A percentile compares a stretch with the other conserved stretches of the same genome.
phyloP scores from a whole-genome alignment of 345 rosid genomes.

The Geranium rotundifolium region DNA sequence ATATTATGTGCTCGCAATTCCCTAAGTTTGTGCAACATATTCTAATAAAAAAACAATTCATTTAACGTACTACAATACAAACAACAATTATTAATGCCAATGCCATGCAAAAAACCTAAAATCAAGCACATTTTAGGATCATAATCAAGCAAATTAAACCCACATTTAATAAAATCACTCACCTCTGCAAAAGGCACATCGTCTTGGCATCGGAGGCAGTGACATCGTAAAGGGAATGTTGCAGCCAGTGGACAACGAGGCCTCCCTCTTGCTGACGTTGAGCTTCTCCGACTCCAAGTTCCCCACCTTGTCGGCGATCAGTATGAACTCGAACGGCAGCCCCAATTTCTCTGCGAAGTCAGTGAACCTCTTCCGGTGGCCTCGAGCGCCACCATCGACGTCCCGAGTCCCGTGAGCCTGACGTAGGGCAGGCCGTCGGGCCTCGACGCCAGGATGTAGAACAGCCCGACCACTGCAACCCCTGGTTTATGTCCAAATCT shows the following conservation, averaged over 20 bases:
- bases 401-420: slow-evolving; percentile 86
- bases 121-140: no score
- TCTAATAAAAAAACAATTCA: no score
- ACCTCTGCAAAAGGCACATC: slow-evolving; percentile 85
- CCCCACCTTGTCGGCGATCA: slow-evolving; percentile 79
- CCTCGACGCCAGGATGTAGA: slow-evolving; percentile 81
- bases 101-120: no score
- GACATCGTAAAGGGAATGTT: slow-evolving; percentile 94
- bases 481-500: slow-evolving; percentile 95
- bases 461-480: slow-evolving; percentile 97
- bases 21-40: no score
- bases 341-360: slow-evolving; percentile 89
- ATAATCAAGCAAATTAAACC: no score
- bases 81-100: no score
- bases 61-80: no score
- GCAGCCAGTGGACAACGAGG: slow-evolving; percentile 96
- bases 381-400: slow-evolving; percentile 75
- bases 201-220: slow-evolving; percentile 87
- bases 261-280: slow-evolving; percentile 74
- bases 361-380: slow-evolving; percentile 83
- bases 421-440: slow-evolving; percentile 93
- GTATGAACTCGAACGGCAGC: slow-evolving; percentile 75
- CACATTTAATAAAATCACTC: slow-evolving; percentile 3
- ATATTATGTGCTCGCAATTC: no score
- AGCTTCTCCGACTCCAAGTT: slow-evolving; percentile 68